Percentiles rank a stretch among this genome's conserved stretches.
Evolutionary conservation across 2,329 filamentous ascomycete genomes (phyloP).

Genomic region (Trichoderma afroharzianum): DNA sequence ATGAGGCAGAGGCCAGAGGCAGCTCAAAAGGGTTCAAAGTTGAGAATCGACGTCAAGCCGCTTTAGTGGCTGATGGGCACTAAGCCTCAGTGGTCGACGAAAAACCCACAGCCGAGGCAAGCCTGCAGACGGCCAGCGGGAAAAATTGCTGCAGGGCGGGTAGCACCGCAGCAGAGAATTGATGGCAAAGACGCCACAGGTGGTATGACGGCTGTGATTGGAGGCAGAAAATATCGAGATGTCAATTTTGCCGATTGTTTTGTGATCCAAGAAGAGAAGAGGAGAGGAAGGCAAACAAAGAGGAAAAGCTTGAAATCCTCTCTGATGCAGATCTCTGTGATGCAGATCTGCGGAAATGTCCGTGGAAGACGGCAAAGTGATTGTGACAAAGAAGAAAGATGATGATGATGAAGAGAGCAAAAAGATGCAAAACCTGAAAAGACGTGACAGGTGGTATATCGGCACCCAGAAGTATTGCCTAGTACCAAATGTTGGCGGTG

Average conservation of each 20-base stretch:
- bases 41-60: constrained; percentile 14
- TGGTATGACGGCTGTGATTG: background rate
- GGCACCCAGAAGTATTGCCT: constrained; percentile 6
- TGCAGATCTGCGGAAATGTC: background rate
- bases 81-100: constrained; percentile 5
- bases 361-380: background rate
- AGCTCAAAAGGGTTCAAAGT: background rate
- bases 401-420: background rate
- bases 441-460: background rate
- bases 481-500: background rate
- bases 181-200: background rate
- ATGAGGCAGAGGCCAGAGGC: background rate
- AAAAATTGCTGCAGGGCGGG: constrained; percentile 2
- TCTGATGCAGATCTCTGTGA: background rate
- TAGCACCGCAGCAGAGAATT: background rate
- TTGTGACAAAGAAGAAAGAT: background rate
- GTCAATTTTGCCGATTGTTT: background rate
- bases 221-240: background rate
- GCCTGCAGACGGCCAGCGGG: background rate
- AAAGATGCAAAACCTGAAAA: background rate
- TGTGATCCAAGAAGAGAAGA: background rate
- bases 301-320: background rate
- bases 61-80: constrained; percentile 11
- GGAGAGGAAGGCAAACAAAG: background rate
- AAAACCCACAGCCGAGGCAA: constrained; percentile 13